These are phyloP conservation scores for Achlya hypogyna DNA, from an alignment of 352 stramenopile genomes.

Conservation along the genomic window DNA sequence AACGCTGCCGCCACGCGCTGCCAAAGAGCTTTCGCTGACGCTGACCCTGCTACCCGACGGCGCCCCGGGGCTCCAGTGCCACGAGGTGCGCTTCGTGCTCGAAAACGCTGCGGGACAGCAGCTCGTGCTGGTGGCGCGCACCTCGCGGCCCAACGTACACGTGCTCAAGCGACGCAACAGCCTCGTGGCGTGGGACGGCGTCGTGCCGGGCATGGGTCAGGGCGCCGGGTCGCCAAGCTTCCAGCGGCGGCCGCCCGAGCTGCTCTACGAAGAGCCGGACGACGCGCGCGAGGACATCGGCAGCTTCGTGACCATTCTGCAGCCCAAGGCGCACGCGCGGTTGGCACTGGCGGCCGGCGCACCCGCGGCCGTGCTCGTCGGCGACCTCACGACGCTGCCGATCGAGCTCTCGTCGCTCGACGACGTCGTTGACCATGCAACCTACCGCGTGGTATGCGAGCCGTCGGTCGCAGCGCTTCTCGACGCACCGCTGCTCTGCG, in stretches of 20 bases:
- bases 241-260: conserved; percentile 67
- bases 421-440: background rate
- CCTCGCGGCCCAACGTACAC: conserved; percentile 27
- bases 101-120: background rate
- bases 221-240: conserved; percentile 76
- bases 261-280: conserved; percentile 22
- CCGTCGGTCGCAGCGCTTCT: background rate
- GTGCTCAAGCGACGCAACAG: conserved; percentile 30
- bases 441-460: background rate
- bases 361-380: background rate
- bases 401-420: background rate
- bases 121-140: conserved; percentile 49
- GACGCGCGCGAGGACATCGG: background rate
- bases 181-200: conserved; percentile 44
- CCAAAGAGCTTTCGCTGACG: background rate
- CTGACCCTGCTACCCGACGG: background rate
- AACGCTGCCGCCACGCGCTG: background rate
- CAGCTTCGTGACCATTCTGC: background rate
- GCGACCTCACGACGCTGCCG: background rate
- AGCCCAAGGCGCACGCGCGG: background rate
- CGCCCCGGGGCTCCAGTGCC: background rate
- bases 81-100: conserved; percentile 13
- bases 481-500: background rate
- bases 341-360: background rate
- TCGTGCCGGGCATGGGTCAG: conserved; percentile 76